phyloP scores from a whole-genome alignment of 1,284 basidiomycete genomes.

The Taiwanofungus camphoratus region DNA sequence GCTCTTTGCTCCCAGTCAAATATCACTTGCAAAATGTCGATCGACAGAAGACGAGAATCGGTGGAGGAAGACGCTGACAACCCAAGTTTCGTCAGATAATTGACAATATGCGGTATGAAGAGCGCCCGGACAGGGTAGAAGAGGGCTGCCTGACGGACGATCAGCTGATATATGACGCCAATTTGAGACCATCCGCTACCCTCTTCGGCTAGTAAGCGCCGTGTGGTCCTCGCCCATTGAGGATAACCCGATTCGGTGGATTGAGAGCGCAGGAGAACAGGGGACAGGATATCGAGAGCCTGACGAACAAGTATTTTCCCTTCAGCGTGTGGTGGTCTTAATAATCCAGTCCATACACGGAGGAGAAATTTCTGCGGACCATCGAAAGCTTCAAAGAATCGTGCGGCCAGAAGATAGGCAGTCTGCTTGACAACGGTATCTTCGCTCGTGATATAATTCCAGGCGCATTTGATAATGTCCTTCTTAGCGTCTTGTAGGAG shows the following conservation, averaged over 20 bases:
- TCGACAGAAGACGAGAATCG: conserved; percentile 78
- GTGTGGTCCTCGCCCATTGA: conserved; percentile 87
- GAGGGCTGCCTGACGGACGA: conserved; percentile 86
- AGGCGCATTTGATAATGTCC: conserved; percentile 94
- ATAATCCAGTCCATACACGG: conserved; percentile 91
- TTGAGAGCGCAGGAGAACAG: conserved; percentile 68
- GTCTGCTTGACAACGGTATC: conserved; percentile 94
- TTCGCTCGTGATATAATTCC: conserved; percentile 83
- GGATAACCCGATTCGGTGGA: conserved; percentile 58
- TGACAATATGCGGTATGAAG: conserved; percentile 95
- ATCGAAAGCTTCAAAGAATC: conserved; percentile 90
- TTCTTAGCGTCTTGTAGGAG: conserved; percentile 81
- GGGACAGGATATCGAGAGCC: conserved; percentile 89
- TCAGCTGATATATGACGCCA: conserved; percentile 86
- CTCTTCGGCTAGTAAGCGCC: conserved; percentile 88
- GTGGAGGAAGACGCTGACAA: conserved; percentile 69
- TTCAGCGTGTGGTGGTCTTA: conserved; percentile 78
- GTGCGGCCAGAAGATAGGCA: conserved; percentile 89
- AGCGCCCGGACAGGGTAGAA: conserved; percentile 93
- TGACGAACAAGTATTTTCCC: conserved; percentile 81
- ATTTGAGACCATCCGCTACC: conserved; percentile 79
- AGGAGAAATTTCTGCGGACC: conserved; percentile 92
- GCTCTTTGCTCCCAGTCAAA: conserved; percentile 83
- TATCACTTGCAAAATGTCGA: conserved; percentile 84
- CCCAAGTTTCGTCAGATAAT: conserved; percentile 85